Base-by-base conservation (phyloP, 192 early-diverging fungal genomes). In the Radiomyces spectabilis region DNA sequence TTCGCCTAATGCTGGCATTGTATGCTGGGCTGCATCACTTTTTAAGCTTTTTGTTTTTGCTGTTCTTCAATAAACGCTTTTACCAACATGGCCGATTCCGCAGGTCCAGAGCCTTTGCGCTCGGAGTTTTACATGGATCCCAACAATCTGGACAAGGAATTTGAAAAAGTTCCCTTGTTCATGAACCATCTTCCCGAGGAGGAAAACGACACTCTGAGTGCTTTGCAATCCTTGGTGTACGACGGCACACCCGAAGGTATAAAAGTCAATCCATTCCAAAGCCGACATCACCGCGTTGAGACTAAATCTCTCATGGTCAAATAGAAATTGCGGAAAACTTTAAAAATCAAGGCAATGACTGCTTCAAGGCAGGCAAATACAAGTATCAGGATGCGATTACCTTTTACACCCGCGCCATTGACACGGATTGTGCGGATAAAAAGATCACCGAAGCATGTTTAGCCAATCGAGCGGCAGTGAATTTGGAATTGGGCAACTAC, bases 261-360 rank as follows among this genome's bases (percentile, higher is more conserved):
- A 39, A 34, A n/a, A 9, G 31, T 1, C n/a, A 9, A 41, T 47
- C 16, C 10, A 10, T 33, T 38, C 47, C 40, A n/a, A n/a, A n/a
- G n/a, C n/a, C n/a, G n/a, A n/a, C n/a, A n/a, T n/a, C n/a, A n/a
- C n/a, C n/a, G n/a, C n/a, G n/a, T n/a, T n/a, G n/a, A n/a, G n/a
- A n/a, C n/a, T n/a, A n/a, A n/a, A n/a, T n/a, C n/a, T n/a, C n/a
- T n/a, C n/a, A n/a, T n/a, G n/a, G n/a, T n/a, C n/a, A n/a, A n/a
- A n/a, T 38, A 76, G 71, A 78, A 80, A 79, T 92, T 52, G 95
- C 97, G 5, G 72, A 74, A 25, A 97, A 95, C 74, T 92, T 95
- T 55, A 98, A 96, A 71, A 83, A 86, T 42, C 92, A 97, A 72
- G 97, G 97, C 61, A 99, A 99, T 72, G 90, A 92, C 13, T 74